Conservation (phyloP, 257 asterid genomes). For the Sherardia arvensis region DNA sequence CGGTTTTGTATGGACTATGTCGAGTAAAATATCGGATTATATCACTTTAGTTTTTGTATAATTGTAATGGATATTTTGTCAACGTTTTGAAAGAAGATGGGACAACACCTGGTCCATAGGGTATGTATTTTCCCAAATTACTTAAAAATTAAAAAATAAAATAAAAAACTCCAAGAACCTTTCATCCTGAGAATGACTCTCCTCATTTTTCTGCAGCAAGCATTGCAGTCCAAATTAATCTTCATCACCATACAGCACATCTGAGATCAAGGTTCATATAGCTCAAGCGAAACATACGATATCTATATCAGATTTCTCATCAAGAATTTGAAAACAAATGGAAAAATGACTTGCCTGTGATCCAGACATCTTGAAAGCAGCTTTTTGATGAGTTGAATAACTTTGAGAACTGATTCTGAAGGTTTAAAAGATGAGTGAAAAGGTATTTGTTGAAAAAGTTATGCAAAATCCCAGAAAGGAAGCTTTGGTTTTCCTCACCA, state of each 20-base stretch:
- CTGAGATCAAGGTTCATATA: conserved; percentile 21
- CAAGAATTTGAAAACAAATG: neutral
- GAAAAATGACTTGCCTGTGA: conserved; percentile 18
- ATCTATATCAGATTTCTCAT: neutral
- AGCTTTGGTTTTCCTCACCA: conserved; percentile 1
- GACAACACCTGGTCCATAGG: no score
- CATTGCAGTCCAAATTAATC: conserved; percentile 73
- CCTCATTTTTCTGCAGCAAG: conserved; percentile 73
- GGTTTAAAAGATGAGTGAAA: conserved; percentile 6
- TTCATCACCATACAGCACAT: conserved; percentile 62
- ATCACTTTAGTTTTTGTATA: no score
- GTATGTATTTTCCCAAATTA: no score
- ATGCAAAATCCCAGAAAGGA: conserved; percentile 4
- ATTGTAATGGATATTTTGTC: no score
- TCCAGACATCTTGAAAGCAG: conserved; percentile 9
- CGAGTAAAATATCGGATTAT: no score
- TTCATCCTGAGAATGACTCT: conserved; percentile 65
- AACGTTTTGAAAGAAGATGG: no score
- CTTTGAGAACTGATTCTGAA: conserved; percentile 12
- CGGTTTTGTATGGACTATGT: no score
- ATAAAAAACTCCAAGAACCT: conserved; percentile 26
- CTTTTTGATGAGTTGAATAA: neutral
- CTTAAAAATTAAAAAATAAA: no score
- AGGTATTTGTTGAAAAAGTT: conserved; percentile 6
- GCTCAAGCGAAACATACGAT: neutral